phyloP scores from a whole-genome alignment of 805 yeast species.

The Alloascoidea africana region DNA sequence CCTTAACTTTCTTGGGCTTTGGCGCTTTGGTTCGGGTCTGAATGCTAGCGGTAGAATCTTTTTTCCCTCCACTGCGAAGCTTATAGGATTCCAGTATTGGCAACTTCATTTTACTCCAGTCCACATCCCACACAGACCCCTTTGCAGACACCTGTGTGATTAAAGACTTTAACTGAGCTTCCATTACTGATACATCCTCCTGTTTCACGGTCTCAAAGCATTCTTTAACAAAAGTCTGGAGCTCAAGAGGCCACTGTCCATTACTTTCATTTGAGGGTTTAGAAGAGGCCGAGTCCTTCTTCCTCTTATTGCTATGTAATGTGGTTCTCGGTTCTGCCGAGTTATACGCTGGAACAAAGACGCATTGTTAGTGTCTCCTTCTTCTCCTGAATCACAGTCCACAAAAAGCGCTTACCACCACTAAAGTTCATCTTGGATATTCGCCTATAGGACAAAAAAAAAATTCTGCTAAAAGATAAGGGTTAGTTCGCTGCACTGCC shows the following conservation, averaged over 20 bases:
- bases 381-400: too few species aligned
- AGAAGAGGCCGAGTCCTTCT: slow-evolving; percentile 1
- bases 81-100: slow-evolving; percentile 23
- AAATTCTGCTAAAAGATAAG: too few species aligned
- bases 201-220: slow-evolving; percentile 27
- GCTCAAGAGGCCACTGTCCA: slow-evolving; percentile 35
- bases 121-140: slow-evolving; percentile 28
- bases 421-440: background rate
- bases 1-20: slow-evolving; percentile 1
- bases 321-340: slow-evolving; percentile 3
- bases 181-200: slow-evolving; percentile 25
- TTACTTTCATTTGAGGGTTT: slow-evolving; percentile 2
- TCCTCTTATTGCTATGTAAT: slow-evolving; percentile 1
- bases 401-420: background rate
- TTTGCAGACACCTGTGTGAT: slow-evolving; percentile 32
- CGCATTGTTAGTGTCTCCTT: too few species aligned
- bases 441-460: too few species aligned
- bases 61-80: slow-evolving; percentile 6
- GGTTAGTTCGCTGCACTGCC: too few species aligned
- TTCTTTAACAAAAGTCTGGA: slow-evolving; percentile 32
- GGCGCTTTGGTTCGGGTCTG: too few species aligned
- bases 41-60: background rate
- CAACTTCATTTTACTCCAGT: slow-evolving; percentile 36
- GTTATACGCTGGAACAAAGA: slow-evolving; percentile 5
- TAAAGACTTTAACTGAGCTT: slow-evolving; percentile 31